phyloP scores from a whole-genome alignment of 116 monocot species.

The Thalassia testudinum region DNA sequence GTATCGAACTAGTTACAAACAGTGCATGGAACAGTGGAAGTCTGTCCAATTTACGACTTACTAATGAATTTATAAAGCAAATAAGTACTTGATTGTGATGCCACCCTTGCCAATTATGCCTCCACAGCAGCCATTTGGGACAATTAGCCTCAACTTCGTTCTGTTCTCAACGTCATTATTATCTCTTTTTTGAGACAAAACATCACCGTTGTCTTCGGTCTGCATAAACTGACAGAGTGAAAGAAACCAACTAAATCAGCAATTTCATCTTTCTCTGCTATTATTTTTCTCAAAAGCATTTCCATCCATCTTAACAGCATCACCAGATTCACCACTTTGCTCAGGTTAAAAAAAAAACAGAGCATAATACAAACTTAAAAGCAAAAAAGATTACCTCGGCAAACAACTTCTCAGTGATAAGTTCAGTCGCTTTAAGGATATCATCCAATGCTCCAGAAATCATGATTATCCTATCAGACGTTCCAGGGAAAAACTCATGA shows the following conservation, averaged over 20 bases:
- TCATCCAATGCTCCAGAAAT: slow-evolving; percentile 68
- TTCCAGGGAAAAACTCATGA: slow-evolving; percentile 93
- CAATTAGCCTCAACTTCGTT: slow-evolving; percentile 69
- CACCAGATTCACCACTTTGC: no score
- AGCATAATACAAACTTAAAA: no score
- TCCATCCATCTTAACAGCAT: no score
- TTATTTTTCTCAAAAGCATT: no score
- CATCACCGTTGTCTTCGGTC: slow-evolving; percentile 6
- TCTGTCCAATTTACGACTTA: no score
- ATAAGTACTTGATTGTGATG: slow-evolving; percentile 73
- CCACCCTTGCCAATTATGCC: slow-evolving; percentile 98
- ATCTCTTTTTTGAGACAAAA: slow-evolving; percentile 45
- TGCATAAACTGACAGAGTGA: slow-evolving; percentile 1
- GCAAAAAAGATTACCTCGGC: slow-evolving; percentile 38
- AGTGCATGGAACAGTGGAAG: no score
- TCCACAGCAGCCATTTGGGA: slow-evolving; percentile 92
- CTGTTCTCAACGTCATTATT: slow-evolving; percentile 45
- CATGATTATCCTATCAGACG: slow-evolving; percentile 89
- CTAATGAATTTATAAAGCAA: no score
- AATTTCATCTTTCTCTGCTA: no score
- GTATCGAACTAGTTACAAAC: no score
- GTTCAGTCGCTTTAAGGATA: slow-evolving; percentile 72
- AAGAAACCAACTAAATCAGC: slow-evolving; percentile 37
- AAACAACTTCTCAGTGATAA: slow-evolving; percentile 67
- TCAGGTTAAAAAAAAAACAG: no score